These are phyloP conservation scores for Cucurbita pepo DNA, from an alignment of 306 rosid species.

Conservation along the genomic window DNA sequence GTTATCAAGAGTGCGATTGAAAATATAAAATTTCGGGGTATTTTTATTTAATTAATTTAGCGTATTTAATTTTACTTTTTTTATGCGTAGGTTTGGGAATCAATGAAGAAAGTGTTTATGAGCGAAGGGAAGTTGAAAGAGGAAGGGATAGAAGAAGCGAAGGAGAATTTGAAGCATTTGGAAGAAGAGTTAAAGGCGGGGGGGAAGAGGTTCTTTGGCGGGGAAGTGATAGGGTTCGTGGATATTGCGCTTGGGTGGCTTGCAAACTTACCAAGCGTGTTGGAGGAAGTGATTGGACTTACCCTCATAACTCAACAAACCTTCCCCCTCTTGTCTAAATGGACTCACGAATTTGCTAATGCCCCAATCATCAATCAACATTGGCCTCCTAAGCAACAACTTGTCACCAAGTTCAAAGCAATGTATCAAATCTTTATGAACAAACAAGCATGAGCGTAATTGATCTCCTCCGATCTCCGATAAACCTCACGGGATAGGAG, in stretches of 20 bases:
- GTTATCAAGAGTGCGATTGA: too few species aligned
- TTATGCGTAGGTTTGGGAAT: background rate
- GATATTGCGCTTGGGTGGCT: constrained; percentile 1
- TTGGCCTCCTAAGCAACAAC: constrained; percentile 16
- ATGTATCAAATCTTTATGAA: background rate
- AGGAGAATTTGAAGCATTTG: constrained; percentile 1
- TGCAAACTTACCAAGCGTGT: background rate
- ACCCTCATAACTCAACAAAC: constrained; percentile 1
- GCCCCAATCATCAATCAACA: constrained; percentile 14
- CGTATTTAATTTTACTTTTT: too few species aligned
- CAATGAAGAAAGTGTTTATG: background rate
- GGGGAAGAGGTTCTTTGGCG: constrained; percentile 2
- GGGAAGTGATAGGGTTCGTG: background rate
- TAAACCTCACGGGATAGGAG: too few species aligned
- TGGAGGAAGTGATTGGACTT: background rate
- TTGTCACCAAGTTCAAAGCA: constrained; percentile 6
- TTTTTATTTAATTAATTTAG: too few species aligned
- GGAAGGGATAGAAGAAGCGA: background rate
- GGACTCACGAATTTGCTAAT: constrained; percentile 9
- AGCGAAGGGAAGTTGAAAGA: background rate
- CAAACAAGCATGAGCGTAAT: background rate
- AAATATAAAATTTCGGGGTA: too few species aligned
- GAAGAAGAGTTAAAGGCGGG: background rate
- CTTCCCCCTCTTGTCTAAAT: constrained; percentile 8
- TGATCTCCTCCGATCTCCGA: too few species aligned